Base-by-base conservation (phyloP, 2,329 filamentous ascomycete genomes). In the Curvularia hawaiiensis region DNA sequence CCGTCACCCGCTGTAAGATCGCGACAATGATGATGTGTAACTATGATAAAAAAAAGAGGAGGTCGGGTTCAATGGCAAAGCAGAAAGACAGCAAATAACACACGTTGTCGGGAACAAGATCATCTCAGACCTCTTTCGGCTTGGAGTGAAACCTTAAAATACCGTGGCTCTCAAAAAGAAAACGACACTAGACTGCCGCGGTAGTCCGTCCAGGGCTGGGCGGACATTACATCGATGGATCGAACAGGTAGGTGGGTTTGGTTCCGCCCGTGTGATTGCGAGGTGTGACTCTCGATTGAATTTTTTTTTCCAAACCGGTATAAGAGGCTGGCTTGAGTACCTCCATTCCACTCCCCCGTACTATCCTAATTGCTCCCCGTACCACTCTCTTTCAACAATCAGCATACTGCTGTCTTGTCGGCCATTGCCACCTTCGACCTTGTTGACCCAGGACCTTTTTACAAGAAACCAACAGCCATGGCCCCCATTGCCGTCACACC, bases 401-500 rank as follows among this genome's bases (percentile, higher is more conserved):
- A 26, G 24, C 22, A 14, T 45, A 22, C 22, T n/a, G 41, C n/a
- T 24, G 14, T 30, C 22, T 18, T 4, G 2, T 43, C 3, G 31
- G 22, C 38, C 33, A 33, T 38, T 40, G 14, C 22, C 40, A 39
- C 40, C 40, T 39, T 24, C 24, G 11, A 44, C 10, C 14, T 44
- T 30, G 38, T 44, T 28, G 14, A 44, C 22, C 28, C 41, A 28
- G 22, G 26, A 44, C 20, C 40, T 26, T 30, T 38, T 40, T 24
- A 26, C 5, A n/a, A 50, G 18, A 22, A 24, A n/a, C 22, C 30
- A 46, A n/a, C 49, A 56, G 40, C 26, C 16, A 74, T 75, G 73
- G 52, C 72, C 51, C 70, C 72, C 47, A 73, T 71, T 39, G 71
- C 72, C 18, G 50, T 74, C 43, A 73, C 73, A 49, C 73, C 73